Percentiles rank a stretch among this genome's conserved stretches.
phyloP scores from a whole-genome alignment of 202 grass and related monocot species.

The Hordeum pubiflorum region DNA sequence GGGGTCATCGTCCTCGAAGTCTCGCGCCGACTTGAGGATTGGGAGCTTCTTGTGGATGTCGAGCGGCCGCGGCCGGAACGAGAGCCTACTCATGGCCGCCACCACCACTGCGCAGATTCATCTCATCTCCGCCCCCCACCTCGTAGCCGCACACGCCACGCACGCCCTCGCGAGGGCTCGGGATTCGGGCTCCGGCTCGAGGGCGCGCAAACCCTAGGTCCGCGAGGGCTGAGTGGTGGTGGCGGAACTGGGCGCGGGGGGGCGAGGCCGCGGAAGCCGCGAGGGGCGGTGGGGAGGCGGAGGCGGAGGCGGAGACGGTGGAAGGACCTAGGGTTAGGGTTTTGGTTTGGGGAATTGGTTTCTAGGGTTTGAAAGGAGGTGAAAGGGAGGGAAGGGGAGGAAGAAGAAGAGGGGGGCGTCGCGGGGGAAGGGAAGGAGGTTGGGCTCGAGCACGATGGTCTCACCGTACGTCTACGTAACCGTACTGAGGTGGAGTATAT shows the following conservation, averaged over 20 bases:
- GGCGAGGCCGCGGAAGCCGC: neutral
- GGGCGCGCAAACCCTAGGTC: slow-evolving; percentile 34
- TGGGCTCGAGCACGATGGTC: slow-evolving; percentile 12
- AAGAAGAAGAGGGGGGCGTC: slow-evolving; percentile 8
- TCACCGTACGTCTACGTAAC: neutral
- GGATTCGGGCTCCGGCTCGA: neutral
- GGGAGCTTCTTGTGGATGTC: slow-evolving; percentile 99
- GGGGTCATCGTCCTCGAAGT: slow-evolving; percentile 87
- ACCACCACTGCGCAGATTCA: neutral
- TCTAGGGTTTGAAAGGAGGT: slow-evolving; percentile 63
- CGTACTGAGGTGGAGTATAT: neutral
- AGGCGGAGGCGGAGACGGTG: neutral
- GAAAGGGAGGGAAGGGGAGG: slow-evolving; percentile 25
- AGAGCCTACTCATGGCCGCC: slow-evolving; percentile 74
- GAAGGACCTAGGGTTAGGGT: slow-evolving; percentile 31
- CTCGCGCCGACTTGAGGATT: slow-evolving; percentile 73
- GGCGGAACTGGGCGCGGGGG: neutral
- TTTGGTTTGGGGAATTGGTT: slow-evolving; percentile 23
- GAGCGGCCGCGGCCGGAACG: slow-evolving; percentile 89
- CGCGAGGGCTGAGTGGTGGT: neutral
- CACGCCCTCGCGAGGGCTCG: neutral
- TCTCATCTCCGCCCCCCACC: slow-evolving; percentile 46
- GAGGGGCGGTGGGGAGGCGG: neutral
- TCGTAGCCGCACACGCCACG: neutral
- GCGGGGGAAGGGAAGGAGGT: neutral